phyloP scores from a whole-genome alignment of 2,329 filamentous ascomycete genomes.

The Fusarium sp. region DNA sequence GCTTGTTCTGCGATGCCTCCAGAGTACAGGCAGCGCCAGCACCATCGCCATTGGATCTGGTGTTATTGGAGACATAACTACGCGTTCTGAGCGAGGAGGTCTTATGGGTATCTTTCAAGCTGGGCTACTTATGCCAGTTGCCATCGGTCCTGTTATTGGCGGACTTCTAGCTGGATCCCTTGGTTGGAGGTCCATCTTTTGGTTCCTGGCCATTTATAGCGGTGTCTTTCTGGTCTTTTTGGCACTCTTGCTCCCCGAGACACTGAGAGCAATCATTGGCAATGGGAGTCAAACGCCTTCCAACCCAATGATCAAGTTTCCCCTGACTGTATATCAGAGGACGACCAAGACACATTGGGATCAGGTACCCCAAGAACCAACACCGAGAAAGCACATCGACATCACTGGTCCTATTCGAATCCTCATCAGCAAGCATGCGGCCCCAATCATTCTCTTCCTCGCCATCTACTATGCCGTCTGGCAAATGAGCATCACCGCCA shows the following conservation, averaged over 20 bases:
- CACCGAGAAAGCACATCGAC: slow-evolving; percentile 53
- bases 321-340: slow-evolving; percentile 49
- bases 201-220: slow-evolving; percentile 33
- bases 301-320: slow-evolving; percentile 41
- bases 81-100: slow-evolving; percentile 43
- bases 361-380: background rate
- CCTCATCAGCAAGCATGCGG: slow-evolving; percentile 56
- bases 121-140: slow-evolving; percentile 53
- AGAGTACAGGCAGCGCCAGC: slow-evolving; percentile 60
- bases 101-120: slow-evolving; percentile 46
- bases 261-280: slow-evolving; percentile 20
- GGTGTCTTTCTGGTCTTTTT: slow-evolving; percentile 11
- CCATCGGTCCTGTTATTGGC: slow-evolving; percentile 57
- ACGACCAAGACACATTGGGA: slow-evolving; percentile 42
- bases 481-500: slow-evolving; percentile 66
- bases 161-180: slow-evolving; percentile 51
- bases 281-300: slow-evolving; percentile 57
- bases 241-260: slow-evolving; percentile 17
- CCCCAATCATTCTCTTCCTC: slow-evolving; percentile 59
- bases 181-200: slow-evolving; percentile 37
- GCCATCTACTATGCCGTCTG: slow-evolving; percentile 64
- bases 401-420: slow-evolving; percentile 59
- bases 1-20: slow-evolving; percentile 59
- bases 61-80: slow-evolving; percentile 49
- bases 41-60: slow-evolving; percentile 47